These are phyloP conservation scores for Dryas integrifolia DNA, from an alignment of 331 rosid species.

Conservation along the genomic window DNA sequence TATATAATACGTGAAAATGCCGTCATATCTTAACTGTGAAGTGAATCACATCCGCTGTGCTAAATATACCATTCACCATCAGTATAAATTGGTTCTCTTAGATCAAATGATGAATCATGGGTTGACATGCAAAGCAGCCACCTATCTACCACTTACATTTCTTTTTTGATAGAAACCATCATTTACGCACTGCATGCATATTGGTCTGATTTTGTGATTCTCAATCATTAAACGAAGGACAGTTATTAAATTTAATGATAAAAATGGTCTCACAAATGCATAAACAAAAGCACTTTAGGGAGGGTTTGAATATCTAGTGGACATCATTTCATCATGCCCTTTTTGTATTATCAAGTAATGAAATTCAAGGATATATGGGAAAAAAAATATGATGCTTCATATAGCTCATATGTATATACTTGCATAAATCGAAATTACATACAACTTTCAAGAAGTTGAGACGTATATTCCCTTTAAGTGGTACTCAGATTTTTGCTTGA, in stretches of 20 bases:
- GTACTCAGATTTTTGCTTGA: slow-evolving; percentile 20
- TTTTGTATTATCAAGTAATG: background rate
- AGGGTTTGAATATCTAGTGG: background rate
- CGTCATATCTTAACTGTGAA: too few species aligned
- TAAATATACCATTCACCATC: background rate
- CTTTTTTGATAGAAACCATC: background rate
- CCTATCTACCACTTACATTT: background rate
- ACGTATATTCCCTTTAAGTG: slow-evolving; percentile 21
- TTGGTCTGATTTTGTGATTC: background rate
- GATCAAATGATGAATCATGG: slow-evolving; percentile 7
- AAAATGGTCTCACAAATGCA: background rate
- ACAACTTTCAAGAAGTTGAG: slow-evolving; percentile 16
- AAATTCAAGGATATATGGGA: background rate
- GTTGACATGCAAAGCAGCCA: background rate
- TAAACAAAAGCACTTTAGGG: background rate
- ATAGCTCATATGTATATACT: slow-evolving; percentile 10
- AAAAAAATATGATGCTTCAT: background rate
- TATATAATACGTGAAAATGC: background rate
- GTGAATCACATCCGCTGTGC: background rate
- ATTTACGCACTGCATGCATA: background rate
- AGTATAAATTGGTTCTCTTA: background rate
- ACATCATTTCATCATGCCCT: background rate
- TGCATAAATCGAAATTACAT: slow-evolving; percentile 10
- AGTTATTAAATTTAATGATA: background rate
- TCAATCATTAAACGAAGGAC: background rate